These are phyloP conservation scores for Fusarium equiseti DNA, from an alignment of 2,329 filamentous ascomycete genomes.

Conservation along the genomic window DNA sequence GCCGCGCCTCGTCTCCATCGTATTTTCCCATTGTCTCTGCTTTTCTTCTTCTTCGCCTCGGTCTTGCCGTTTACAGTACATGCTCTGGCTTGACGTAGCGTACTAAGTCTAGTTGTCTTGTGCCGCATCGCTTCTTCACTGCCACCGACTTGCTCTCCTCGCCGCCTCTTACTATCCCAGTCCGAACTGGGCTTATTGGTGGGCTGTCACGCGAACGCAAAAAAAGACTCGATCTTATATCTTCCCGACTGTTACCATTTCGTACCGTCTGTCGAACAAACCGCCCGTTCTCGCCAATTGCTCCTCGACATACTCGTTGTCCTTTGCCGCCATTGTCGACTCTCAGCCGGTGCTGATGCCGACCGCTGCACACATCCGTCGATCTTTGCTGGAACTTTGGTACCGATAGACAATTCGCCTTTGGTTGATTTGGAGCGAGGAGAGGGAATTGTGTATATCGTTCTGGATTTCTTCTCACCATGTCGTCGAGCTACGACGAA, in stretches of 20 bases:
- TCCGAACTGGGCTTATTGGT: slow-evolving; percentile 42
- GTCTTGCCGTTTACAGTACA: slow-evolving; percentile 39
- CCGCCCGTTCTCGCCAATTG: slow-evolving; percentile 47
- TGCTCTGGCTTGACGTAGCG: slow-evolving; percentile 42
- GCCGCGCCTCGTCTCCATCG: slow-evolving; percentile 42
- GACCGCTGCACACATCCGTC: slow-evolving; percentile 52
- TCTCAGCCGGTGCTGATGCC: slow-evolving; percentile 54
- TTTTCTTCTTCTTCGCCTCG: slow-evolving; percentile 37
- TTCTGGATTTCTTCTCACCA: slow-evolving; percentile 49
- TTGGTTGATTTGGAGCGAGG: slow-evolving; percentile 46
- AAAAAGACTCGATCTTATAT: slow-evolving; percentile 34
- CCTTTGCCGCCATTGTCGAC: slow-evolving; percentile 26
- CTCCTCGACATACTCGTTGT: slow-evolving; percentile 32
- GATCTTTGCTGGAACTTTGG: slow-evolving; percentile 50
- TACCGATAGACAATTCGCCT: slow-evolving; percentile 47
- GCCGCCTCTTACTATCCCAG: slow-evolving; percentile 38
- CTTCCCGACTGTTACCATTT: slow-evolving; percentile 28
- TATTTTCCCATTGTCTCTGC: slow-evolving; percentile 36
- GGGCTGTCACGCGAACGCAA: slow-evolving; percentile 49
- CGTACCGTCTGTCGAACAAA: slow-evolving; percentile 36
- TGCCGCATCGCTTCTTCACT: slow-evolving; percentile 48
- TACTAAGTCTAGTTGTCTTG: slow-evolving; percentile 41
- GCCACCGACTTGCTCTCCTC: slow-evolving; percentile 45
- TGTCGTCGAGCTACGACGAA: slow-evolving; percentile 63
- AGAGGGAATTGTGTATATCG: slow-evolving; percentile 42